phyloP scores from a whole-genome alignment of 331 rosid genomes.

The Phaseolus coccineus region DNA sequence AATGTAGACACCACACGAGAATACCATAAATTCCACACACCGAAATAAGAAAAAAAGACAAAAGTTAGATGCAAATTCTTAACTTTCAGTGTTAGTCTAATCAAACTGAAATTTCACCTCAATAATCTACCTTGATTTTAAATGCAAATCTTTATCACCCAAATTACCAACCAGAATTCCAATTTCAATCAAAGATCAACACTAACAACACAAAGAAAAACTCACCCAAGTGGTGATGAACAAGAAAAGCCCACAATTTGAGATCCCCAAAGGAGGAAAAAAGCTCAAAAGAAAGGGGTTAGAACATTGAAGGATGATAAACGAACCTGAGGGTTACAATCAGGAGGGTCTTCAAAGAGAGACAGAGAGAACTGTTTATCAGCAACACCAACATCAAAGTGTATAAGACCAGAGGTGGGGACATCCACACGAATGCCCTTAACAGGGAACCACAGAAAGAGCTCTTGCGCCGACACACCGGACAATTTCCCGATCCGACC shows the following conservation, averaged over 20 bases:
- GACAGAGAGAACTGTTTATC: constrained; percentile 89
- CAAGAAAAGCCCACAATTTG: neutral
- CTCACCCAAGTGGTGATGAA: neutral
- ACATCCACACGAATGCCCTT: constrained; percentile 84
- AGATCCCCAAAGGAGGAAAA: neutral
- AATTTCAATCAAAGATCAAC: neutral
- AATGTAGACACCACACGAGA: too few species aligned
- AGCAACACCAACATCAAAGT: constrained; percentile 89
- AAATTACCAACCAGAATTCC: neutral
- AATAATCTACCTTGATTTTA: neutral
- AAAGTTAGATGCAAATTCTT: too few species aligned
- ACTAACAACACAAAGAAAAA: neutral
- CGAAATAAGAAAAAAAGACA: too few species aligned
- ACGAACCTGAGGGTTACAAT: constrained; percentile 62
- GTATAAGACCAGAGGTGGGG: constrained; percentile 74
- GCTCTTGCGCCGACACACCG: constrained; percentile 87
- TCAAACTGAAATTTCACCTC: neutral
- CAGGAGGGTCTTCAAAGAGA: constrained; percentile 81
- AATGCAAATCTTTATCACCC: neutral
- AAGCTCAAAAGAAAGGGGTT: too few species aligned
- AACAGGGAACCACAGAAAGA: constrained; percentile 89
- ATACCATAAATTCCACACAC: too few species aligned
- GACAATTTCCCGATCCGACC: constrained; percentile 72
- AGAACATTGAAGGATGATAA: neutral
- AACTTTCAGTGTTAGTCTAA: neutral